phyloP scores from a whole-genome alignment of 1,139 yeast species.

The Blastobotrys arbuscula region DNA sequence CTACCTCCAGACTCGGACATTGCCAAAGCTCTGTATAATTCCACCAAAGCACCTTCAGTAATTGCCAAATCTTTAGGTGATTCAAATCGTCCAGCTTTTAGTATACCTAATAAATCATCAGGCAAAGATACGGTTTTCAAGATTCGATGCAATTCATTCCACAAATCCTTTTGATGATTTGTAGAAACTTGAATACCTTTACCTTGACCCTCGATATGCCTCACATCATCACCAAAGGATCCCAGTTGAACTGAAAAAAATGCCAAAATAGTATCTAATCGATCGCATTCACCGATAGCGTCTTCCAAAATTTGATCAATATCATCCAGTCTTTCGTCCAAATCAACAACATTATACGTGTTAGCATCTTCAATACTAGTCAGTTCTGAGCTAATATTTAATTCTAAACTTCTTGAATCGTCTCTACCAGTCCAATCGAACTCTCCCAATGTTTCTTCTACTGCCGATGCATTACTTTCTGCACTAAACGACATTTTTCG shows the following conservation, averaged over 20 bases:
- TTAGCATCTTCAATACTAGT: constrained; percentile 46
- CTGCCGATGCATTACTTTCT: constrained; percentile 25
- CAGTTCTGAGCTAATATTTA: constrained; percentile 50
- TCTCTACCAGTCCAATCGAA: constrained; percentile 68
- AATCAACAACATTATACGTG: constrained; percentile 44
- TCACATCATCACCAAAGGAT: constrained; percentile 60
- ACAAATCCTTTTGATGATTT: constrained; percentile 69
- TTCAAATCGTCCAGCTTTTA: constrained; percentile 48
- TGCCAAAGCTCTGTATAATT: constrained; percentile 52
- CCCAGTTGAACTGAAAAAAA: constrained; percentile 55
- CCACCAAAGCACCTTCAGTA: constrained; percentile 57
- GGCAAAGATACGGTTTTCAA: constrained; percentile 65
- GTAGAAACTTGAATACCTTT: constrained; percentile 82
- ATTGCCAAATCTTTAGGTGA: constrained; percentile 40
- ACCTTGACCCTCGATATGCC: constrained; percentile 66
- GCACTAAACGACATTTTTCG: constrained; percentile 17
- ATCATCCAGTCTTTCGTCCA: constrained; percentile 41
- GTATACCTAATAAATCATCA: constrained; percentile 45
- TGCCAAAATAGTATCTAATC: constrained; percentile 51
- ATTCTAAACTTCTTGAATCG: constrained; percentile 51
- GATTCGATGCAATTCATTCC: constrained; percentile 62
- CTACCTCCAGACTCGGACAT: constrained; percentile 26
- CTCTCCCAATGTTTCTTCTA: constrained; percentile 69
- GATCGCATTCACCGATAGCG: constrained; percentile 60
- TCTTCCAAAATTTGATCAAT: constrained; percentile 40